Evolutionary conservation across 345 rosid genomes (phyloP).

Genomic region (Camelina neglecta): DNA sequence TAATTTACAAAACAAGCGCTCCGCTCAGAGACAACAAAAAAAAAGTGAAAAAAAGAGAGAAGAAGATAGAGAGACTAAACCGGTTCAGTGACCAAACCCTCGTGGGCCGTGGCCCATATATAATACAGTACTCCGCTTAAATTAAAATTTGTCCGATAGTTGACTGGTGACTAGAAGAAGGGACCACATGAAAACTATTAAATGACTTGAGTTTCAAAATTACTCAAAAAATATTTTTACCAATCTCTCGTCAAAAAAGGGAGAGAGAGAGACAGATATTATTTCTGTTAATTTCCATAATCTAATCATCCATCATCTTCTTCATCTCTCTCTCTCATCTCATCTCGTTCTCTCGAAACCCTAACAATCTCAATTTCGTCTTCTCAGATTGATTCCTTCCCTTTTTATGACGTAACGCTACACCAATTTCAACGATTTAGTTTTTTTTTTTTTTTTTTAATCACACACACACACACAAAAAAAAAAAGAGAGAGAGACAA

Average conservation of each 20-base stretch:
- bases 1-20: too few species aligned
- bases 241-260: conserved; percentile 4
- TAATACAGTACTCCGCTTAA: not conserved
- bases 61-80: too few species aligned
- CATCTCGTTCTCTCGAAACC: conserved; percentile 33
- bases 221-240: conserved; percentile 3
- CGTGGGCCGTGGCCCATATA: conserved; percentile 9
- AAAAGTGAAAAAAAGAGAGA: too few species aligned
- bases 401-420: conserved; percentile 38
- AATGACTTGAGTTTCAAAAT: conserved; percentile 34
- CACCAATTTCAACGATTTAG: conserved; percentile 33
- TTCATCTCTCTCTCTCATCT: not conserved
- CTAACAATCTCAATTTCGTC: conserved; percentile 39
- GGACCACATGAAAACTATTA: conserved; percentile 31
- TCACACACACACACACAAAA: too few species aligned
- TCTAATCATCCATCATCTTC: conserved; percentile 14
- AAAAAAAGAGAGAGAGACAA: conserved; percentile 13
- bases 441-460: not conserved
- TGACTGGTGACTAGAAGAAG: conserved; percentile 24
- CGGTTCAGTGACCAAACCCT: not conserved
- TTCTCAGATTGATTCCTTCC: conserved; percentile 6
- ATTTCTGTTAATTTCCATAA: conserved; percentile 8
- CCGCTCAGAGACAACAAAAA: too few species aligned
- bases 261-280: not conserved
- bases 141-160: conserved; percentile 12